Evolutionary conservation across 805 yeast genomes (phyloP).

Genomic region (Yamadazyma sp.): DNA sequence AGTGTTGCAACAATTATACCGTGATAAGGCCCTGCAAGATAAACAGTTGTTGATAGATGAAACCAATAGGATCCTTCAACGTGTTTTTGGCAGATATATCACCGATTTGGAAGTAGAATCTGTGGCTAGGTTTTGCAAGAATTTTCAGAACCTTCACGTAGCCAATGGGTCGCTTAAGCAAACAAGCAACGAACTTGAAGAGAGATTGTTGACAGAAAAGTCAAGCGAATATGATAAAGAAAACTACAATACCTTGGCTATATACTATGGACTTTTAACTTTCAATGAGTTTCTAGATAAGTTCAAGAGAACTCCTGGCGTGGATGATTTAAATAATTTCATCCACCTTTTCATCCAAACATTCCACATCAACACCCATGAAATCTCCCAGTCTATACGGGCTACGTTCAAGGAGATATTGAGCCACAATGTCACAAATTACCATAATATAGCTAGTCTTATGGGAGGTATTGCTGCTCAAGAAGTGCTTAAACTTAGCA

Average conservation of each 20-base stretch:
- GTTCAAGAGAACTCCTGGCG: slow-evolving; percentile 19
- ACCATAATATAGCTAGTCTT: slow-evolving; percentile 63
- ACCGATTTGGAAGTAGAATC: slow-evolving; percentile 34
- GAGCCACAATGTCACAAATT: slow-evolving; percentile 39
- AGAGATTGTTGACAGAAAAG: slow-evolving; percentile 5
- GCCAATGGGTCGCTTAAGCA: slow-evolving; percentile 40
- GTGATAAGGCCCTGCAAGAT: slow-evolving; percentile 55
- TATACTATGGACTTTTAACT: slow-evolving; percentile 47
- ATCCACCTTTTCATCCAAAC: slow-evolving; percentile 19
- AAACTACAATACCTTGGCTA: slow-evolving; percentile 21
- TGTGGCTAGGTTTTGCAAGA: slow-evolving; percentile 57
- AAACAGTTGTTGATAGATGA: slow-evolving; percentile 35
- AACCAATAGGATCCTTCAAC: slow-evolving; percentile 29
- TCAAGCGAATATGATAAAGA: slow-evolving; percentile 18
- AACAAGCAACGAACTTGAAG: slow-evolving; percentile 6
- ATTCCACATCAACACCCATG: slow-evolving; percentile 15
- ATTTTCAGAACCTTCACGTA: slow-evolving; percentile 53
- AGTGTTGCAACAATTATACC: slow-evolving; percentile 56
- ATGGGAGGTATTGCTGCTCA: slow-evolving; percentile 87
- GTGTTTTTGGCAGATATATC: slow-evolving; percentile 11
- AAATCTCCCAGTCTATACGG: slow-evolving; percentile 18
- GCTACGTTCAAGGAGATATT: slow-evolving; percentile 33
- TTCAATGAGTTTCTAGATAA: slow-evolving; percentile 22
- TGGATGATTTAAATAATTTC: slow-evolving; percentile 22
- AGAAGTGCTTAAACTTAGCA: slow-evolving; percentile 73